Evolutionary conservation across 306 rosid species (phyloP), one percentile per base, ranked within the genome.

Genomic region (Astragalus membranaceus): DNA sequence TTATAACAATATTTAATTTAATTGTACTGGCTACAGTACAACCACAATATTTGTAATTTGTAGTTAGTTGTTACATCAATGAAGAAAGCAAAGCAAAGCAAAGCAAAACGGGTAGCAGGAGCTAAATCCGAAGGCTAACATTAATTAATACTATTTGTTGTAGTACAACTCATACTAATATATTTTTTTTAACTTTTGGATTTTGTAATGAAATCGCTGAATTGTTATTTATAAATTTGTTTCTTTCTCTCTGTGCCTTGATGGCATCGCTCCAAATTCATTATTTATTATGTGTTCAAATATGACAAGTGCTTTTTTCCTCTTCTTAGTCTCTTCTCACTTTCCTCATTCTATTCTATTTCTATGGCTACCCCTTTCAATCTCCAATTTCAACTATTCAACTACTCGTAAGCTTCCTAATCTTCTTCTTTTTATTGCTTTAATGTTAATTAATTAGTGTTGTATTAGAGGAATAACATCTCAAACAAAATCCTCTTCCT

Each of bases 371-470:
- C 82, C 79, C 80, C 55, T 48, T 61, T 77, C 47, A 64, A 79
- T 62, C 73, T 73, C 67, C 89, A 78, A 39, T 74, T 67, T 54
- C 87, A 69, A 50, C 72, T 82, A 7, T 67, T 72, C 77, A 26
- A 53, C 33, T 33, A 66, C 52, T 73, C 80, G 87, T 88, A 85
- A 88, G 85, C 74, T 57, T 74, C 67, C 71, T 64, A 52, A 64
- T 23, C 30, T 32, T 10, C 30, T 32, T 10, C 9, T 54, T 37
- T 39, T 12, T 33, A 32, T 69, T 68, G 32, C 67, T 73, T 12
- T 3, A 36, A 55, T 11, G 10, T 23, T 64, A 6, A 23, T 29
- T n/a, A n/a, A n/a, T n/a, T n/a, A n/a, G n/a, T n/a, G n/a, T n/a
- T n/a, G n/a, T n/a, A n/a, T n/a, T n/a, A n/a, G n/a, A n/a, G n/a